Conservation (phyloP, 176 grass and related monocot species). For the Aegilops tauschii region DNA sequence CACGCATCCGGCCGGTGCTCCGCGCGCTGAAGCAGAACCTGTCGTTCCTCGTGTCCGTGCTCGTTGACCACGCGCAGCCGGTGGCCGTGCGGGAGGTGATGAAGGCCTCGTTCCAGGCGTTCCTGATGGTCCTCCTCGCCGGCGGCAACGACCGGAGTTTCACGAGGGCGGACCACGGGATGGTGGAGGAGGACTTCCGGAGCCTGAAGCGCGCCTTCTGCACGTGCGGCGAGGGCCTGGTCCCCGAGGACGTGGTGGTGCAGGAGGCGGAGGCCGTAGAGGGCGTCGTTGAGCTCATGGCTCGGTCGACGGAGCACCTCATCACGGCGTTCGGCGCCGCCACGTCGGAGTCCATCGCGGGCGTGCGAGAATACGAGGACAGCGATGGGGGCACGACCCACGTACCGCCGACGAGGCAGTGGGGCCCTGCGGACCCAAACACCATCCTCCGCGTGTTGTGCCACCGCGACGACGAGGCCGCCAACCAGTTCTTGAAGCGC, state of each 20-base stretch:
- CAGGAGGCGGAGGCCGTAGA: conserved; percentile 45
- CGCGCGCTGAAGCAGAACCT: conserved; percentile 78
- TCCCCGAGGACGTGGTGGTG: conserved; percentile 63
- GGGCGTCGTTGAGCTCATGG: conserved; percentile 74
- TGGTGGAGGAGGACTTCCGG: conserved; percentile 68
- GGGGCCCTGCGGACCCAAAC: conserved; percentile 67
- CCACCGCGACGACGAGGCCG: conserved; percentile 71
- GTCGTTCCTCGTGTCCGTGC: conserved; percentile 55
- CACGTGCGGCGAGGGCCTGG: conserved; percentile 60
- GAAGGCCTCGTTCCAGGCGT: conserved; percentile 62
- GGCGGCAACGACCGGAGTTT: conserved; percentile 67
- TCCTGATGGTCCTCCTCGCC: conserved; percentile 77
- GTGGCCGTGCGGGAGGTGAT: conserved; percentile 62
- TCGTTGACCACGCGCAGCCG: conserved; percentile 61
- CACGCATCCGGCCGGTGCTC: conserved; percentile 54
- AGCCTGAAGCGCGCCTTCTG: conserved; percentile 78
- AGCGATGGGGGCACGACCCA: not conserved
- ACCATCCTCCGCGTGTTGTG: conserved; percentile 83
- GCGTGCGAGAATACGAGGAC: conserved; percentile 9
- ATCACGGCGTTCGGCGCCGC: conserved; percentile 57
- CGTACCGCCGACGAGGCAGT: conserved; percentile 66
- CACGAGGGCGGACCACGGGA: conserved; percentile 44
- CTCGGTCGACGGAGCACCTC: conserved; percentile 50
- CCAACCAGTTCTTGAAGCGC: conserved; percentile 83
- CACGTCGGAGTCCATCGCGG: conserved; percentile 58